A percentile compares a stretch with the other conserved stretches of the same genome.
These are phyloP conservation scores for Yueomyces sp. DNA, from an alignment of 805 yeast genomes.

Conservation along the genomic window DNA sequence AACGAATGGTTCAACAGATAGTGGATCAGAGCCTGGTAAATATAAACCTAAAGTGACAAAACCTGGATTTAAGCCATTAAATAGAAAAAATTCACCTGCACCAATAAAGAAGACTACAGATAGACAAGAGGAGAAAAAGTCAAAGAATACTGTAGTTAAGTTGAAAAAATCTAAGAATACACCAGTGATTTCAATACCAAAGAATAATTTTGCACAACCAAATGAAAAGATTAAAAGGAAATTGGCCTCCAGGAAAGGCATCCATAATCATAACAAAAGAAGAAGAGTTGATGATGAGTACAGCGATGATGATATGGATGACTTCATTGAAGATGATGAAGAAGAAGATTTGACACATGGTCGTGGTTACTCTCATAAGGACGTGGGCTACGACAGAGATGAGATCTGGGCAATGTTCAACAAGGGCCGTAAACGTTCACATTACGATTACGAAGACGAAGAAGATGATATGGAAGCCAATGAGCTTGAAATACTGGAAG, in stretches of 20 bases:
- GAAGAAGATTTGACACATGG: conserved; percentile 42
- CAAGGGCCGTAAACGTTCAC: conserved; percentile 41
- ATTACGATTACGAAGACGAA: conserved; percentile 22
- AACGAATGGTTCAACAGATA: neutral
- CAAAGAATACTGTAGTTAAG: neutral
- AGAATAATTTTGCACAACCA: conserved; percentile 37
- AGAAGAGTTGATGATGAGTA: neutral
- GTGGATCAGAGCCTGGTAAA: conserved; percentile 7
- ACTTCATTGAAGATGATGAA: conserved; percentile 28
- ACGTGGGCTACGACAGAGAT: conserved; percentile 55
- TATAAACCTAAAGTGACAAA: neutral
- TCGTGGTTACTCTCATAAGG: conserved; percentile 38
- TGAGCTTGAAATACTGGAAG: conserved; percentile 76
- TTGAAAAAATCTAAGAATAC: neutral
- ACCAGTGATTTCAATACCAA: conserved; percentile 5
- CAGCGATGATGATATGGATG: conserved; percentile 8
- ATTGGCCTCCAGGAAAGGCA: conserved; percentile 24
- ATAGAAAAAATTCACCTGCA: conserved; percentile 1
- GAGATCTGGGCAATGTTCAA: conserved; percentile 85
- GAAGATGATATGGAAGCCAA: conserved; percentile 84
- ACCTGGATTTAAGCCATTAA: conserved; percentile 2
- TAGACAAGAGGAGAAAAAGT: neutral
- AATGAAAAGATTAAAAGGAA: conserved; percentile 39
- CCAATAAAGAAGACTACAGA: conserved; percentile 5
- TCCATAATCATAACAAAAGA: neutral